Conservation (phyloP, 192 early-diverging fungal species). For the Ambispora gerdemannii region DNA sequence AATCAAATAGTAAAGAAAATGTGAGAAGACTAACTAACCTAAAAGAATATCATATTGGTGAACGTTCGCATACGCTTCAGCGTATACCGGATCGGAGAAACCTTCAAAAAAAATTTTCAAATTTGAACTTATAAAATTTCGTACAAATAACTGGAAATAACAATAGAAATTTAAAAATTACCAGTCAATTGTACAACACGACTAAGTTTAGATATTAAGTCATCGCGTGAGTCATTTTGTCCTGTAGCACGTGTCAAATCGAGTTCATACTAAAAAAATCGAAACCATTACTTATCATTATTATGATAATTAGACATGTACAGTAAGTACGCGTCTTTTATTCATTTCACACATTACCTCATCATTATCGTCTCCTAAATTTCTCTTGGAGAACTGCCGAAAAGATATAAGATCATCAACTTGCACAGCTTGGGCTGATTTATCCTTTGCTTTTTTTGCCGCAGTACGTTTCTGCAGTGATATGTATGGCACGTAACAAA, state of each 20-base stretch:
- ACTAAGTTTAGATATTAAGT: conserved; percentile 87
- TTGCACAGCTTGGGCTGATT: conserved; percentile 64
- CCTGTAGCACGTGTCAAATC: conserved; percentile 91
- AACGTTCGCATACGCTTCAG: conserved; percentile 95
- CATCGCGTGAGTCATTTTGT: conserved; percentile 61
- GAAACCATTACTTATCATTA: no score
- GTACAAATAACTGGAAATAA: background rate
- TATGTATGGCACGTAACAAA: no score
- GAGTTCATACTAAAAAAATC: conserved; percentile 62
- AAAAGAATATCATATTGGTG: conserved; percentile 97
- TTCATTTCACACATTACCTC: no score
- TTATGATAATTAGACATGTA: no score
- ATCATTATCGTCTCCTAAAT: conserved; percentile 57
- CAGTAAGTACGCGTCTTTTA: no score
- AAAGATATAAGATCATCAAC: conserved; percentile 89
- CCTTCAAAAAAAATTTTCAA: conserved; percentile 7
- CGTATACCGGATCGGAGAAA: conserved; percentile 98
- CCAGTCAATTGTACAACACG: conserved; percentile 95
- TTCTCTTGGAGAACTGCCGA: conserved; percentile 78
- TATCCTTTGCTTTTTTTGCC: conserved; percentile 63
- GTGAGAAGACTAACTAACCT: conserved; percentile 40
- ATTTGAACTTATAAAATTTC: background rate
- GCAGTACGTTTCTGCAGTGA: conserved; percentile 46
- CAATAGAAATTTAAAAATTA: background rate
- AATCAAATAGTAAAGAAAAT: conserved; percentile 6